These are phyloP conservation scores for Paramecium octaurelia DNA, from an alignment of 73 alveolate species.

Conservation along the genomic window DNA sequence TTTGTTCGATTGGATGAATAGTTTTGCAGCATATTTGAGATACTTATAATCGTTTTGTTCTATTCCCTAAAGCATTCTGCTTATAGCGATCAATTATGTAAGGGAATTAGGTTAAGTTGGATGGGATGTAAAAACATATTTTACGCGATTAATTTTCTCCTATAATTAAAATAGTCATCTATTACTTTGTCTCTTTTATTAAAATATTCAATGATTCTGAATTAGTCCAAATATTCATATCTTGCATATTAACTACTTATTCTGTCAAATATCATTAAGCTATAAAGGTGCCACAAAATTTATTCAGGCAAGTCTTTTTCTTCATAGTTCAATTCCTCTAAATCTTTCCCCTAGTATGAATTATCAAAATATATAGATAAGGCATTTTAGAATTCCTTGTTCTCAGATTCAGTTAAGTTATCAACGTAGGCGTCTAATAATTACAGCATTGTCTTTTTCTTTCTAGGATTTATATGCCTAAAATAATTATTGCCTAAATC, in stretches of 20 bases:
- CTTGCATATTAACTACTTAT: slow-evolving; percentile 34
- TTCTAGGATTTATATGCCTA: slow-evolving; percentile 33
- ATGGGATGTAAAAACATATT: slow-evolving; percentile 44
- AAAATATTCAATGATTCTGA: slow-evolving; percentile 6
- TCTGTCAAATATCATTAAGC: slow-evolving; percentile 1
- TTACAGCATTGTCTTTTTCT: slow-evolving; percentile 23
- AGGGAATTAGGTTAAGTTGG: slow-evolving; percentile 34
- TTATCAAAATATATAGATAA: slow-evolving; percentile 23
- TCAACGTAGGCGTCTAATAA: slow-evolving; percentile 17
- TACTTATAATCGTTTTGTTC: slow-evolving; percentile 16
- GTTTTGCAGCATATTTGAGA: background rate
- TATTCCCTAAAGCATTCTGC: slow-evolving; percentile 25
- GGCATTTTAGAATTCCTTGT: background rate
- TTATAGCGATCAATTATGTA: background rate
- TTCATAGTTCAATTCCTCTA: slow-evolving; percentile 11
- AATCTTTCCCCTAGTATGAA: background rate
- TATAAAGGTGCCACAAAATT: slow-evolving; percentile 22
- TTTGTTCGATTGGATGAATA: background rate
- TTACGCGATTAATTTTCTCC: background rate
- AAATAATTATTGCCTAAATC: slow-evolving; percentile 40
- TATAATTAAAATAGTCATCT: background rate
- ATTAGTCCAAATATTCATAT: slow-evolving; percentile 32
- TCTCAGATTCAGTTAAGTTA: background rate
- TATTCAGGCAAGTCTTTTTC: slow-evolving; percentile 10
- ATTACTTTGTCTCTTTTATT: background rate